Conservation (phyloP, 1,139 yeast species). For the Yamadazyma jaroonii region DNA sequence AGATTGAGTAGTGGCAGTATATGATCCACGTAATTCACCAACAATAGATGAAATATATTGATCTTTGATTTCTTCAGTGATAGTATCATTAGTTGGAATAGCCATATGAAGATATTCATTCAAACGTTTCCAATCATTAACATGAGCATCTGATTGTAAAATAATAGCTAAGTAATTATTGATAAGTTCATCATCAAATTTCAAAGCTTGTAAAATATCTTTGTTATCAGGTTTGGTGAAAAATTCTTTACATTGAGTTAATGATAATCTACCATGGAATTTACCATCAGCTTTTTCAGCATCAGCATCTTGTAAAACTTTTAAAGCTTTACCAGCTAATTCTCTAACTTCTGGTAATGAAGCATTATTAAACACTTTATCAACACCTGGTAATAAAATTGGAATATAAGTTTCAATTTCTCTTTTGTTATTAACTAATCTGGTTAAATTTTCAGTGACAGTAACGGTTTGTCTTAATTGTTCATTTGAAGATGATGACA, state of each 20-base stretch:
- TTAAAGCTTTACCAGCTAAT: slow-evolving; percentile 80
- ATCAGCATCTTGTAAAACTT: slow-evolving; percentile 81
- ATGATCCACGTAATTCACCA: slow-evolving; percentile 58
- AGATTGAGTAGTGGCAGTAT: slow-evolving; percentile 59
- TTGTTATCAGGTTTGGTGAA: slow-evolving; percentile 29
- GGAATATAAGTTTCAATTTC: slow-evolving; percentile 91
- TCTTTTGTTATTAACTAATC: slow-evolving; percentile 89
- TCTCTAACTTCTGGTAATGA: slow-evolving; percentile 96
- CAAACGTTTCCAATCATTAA: slow-evolving; percentile 84
- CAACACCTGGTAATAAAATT: slow-evolving; percentile 81
- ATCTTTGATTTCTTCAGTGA: slow-evolving; percentile 35
- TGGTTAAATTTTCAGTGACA: slow-evolving; percentile 92
- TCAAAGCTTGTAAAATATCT: slow-evolving; percentile 20
- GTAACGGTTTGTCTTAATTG: slow-evolving; percentile 95
- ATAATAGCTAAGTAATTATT: slow-evolving; percentile 53
- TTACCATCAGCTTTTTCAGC: slow-evolving; percentile 61
- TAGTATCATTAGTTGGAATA: slow-evolving; percentile 25
- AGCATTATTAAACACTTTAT: slow-evolving; percentile 84
- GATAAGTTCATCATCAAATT: slow-evolving; percentile 31
- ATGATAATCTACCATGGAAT: slow-evolving; percentile 71
- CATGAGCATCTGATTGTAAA: slow-evolving; percentile 74
- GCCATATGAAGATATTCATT: slow-evolving; percentile 52
- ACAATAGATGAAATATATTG: slow-evolving; percentile 48
- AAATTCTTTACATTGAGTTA: slow-evolving; percentile 52
- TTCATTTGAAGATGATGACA: slow-evolving; percentile 90